These are phyloP conservation scores for Boeremia exigua DNA, from an alignment of 2,329 filamentous ascomycete species.

Conservation along the genomic window DNA sequence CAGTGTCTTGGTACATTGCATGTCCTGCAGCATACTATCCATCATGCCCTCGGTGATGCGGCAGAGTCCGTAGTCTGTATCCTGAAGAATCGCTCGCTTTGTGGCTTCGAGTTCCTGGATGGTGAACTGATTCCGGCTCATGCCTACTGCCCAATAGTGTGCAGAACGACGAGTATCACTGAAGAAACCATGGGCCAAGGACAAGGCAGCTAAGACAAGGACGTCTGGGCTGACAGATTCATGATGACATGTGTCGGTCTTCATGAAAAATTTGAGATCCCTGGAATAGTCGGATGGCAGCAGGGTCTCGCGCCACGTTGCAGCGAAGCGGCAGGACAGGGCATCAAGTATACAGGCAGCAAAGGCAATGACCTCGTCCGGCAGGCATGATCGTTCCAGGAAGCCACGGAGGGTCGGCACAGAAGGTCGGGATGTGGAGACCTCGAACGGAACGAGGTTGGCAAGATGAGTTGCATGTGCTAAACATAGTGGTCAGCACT, in stretches of 20 bases:
- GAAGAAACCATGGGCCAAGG: slow-evolving; percentile 45
- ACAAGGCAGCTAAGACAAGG: slow-evolving; percentile 45
- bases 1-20: slow-evolving; percentile 30
- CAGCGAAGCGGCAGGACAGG: slow-evolving; percentile 41
- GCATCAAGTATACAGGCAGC: slow-evolving; percentile 48
- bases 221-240: slow-evolving; percentile 38
- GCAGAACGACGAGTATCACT: slow-evolving; percentile 39
- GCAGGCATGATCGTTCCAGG: slow-evolving; percentile 40
- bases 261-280: slow-evolving; percentile 22
- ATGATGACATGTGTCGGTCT: slow-evolving; percentile 22
- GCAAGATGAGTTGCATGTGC: slow-evolving; percentile 44
- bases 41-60: slow-evolving; percentile 44
- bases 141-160: slow-evolving; percentile 42
- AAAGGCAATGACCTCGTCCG: slow-evolving; percentile 46
- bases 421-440: slow-evolving; percentile 36
- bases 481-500: slow-evolving; percentile 35
- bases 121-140: slow-evolving; percentile 32
- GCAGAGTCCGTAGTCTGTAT: slow-evolving; percentile 48
- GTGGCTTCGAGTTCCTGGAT: slow-evolving; percentile 42
- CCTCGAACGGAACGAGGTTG: slow-evolving; percentile 45
- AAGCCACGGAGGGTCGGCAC: slow-evolving; percentile 35
- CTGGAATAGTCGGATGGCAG: slow-evolving; percentile 23
- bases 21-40: slow-evolving; percentile 35
- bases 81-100: slow-evolving; percentile 41
- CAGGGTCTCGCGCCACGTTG: slow-evolving; percentile 37